phyloP scores from a whole-genome alignment of 2,329 filamentous ascomycete species.

The Colletotrichum ledebouriae region DNA sequence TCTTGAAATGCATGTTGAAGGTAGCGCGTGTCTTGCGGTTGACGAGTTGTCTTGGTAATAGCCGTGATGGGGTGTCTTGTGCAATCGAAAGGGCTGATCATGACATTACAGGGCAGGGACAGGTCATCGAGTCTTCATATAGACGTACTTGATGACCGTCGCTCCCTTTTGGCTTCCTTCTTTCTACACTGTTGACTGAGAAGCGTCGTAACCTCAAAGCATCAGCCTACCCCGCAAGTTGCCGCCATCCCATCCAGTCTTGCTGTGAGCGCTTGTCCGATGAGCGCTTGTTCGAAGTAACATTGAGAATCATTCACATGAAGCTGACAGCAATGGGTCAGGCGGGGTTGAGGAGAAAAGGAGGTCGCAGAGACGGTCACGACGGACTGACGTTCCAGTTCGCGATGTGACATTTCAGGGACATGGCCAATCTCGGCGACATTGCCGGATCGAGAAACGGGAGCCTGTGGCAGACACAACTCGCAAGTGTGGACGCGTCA shows the following conservation, averaged over 20 bases:
- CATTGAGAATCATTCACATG: slow-evolving; percentile 29
- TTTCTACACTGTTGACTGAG: not conserved
- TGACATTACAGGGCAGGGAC: slow-evolving; percentile 16
- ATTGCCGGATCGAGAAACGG: slow-evolving; percentile 28
- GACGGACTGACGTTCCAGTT: slow-evolving; percentile 25
- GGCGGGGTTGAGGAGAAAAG: slow-evolving; percentile 22
- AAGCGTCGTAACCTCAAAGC: not conserved
- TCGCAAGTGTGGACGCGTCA: no score
- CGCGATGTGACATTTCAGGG: slow-evolving; percentile 24
- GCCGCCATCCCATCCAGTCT: not conserved
- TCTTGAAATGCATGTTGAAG: slow-evolving; percentile 47
- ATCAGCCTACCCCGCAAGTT: slow-evolving; percentile 9
- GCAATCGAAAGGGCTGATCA: slow-evolving; percentile 18
- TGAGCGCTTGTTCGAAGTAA: not conserved
- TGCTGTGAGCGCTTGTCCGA: not conserved
- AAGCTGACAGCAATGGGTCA: slow-evolving; percentile 14
- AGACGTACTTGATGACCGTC: not conserved
- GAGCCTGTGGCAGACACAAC: not conserved
- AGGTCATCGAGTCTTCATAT: slow-evolving; percentile 19
- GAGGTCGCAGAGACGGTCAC: slow-evolving; percentile 27
- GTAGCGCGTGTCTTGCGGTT: not conserved
- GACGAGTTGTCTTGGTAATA: not conserved
- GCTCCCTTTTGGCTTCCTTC: no score
- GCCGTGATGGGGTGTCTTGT: not conserved
- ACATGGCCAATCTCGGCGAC: slow-evolving; percentile 22